phyloP scores from a whole-genome alignment of 257 asterid species.

The Euphrasia confusa region DNA sequence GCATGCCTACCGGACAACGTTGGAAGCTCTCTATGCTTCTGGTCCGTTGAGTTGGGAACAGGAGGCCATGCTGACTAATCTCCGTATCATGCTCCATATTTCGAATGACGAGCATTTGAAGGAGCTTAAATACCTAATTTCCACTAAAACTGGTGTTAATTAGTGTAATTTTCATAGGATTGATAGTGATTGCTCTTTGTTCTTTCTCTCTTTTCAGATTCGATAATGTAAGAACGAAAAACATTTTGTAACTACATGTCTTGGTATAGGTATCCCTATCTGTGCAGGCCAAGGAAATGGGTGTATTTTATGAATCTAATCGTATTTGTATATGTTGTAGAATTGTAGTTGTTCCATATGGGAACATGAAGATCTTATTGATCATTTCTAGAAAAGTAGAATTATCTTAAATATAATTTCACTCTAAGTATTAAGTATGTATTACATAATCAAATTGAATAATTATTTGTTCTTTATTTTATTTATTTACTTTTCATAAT shows the following conservation, averaged over 20 bases:
- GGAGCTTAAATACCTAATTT: slow-evolving; percentile 69
- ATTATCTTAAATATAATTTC: too few relatives aligned
- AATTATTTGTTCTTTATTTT: too few relatives aligned
- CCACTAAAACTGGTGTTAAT: slow-evolving; percentile 43
- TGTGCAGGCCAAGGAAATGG: slow-evolving; percentile 22
- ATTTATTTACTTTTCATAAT: too few relatives aligned
- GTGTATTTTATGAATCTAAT: too few relatives aligned
- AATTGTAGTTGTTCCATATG: too few relatives aligned
- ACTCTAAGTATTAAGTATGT: too few relatives aligned
- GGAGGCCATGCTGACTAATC: slow-evolving; percentile 78
- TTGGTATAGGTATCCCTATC: slow-evolving; percentile 20
- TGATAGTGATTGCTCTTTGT: background rate
- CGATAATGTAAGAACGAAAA: slow-evolving; percentile 38
- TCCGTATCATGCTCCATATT: slow-evolving; percentile 75
- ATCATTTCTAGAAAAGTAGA: too few relatives aligned
- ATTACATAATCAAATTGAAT: too few relatives aligned
- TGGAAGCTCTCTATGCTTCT: slow-evolving; percentile 76
- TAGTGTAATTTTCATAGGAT: slow-evolving; percentile 26
- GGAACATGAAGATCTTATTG: too few relatives aligned
- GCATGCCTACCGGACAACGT: slow-evolving; percentile 81
- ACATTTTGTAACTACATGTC: slow-evolving; percentile 30
- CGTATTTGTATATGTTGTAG: too few relatives aligned
- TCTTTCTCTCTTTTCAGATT: slow-evolving; percentile 20
- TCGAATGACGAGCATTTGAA: slow-evolving; percentile 91
- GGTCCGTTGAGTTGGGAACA: slow-evolving; percentile 98